Conservation (phyloP, 2,329 filamentous ascomycete species). For the Dothideomycetidae sp. region DNA sequence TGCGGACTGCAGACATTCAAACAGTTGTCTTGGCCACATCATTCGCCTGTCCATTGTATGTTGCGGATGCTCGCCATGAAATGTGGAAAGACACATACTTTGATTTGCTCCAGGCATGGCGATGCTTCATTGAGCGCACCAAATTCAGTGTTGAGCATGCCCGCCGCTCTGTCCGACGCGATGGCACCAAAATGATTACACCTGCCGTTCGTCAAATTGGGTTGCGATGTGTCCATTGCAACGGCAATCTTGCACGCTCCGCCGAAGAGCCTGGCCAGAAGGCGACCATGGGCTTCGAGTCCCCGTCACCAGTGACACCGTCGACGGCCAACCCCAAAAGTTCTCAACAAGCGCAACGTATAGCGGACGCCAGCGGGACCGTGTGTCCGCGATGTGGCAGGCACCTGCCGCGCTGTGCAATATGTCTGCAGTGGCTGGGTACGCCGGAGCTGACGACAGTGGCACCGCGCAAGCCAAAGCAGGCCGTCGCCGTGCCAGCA, state of each 20-base stretch:
- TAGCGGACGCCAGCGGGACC: constrained; percentile 28
- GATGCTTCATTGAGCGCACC: constrained; percentile 56
- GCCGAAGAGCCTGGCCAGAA: constrained; percentile 17
- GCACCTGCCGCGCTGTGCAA: constrained; percentile 47
- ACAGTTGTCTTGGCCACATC: constrained; percentile 63
- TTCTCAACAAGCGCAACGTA: constrained; percentile 14
- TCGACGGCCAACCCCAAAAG: constrained; percentile 2
- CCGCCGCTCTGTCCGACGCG: constrained; percentile 47
- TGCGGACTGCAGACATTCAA: constrained; percentile 64
- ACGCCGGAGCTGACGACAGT: constrained; percentile 38
- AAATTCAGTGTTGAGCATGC: constrained; percentile 68
- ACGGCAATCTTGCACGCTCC: constrained; percentile 38
- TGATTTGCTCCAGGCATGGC: constrained; percentile 55
- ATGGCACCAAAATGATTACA: constrained; percentile 48
- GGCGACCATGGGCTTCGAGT: constrained; percentile 10
- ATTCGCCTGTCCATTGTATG: constrained; percentile 59
- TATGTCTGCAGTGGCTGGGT: constrained; percentile 49
- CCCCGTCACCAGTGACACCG: constrained; percentile 10
- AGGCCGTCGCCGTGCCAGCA: background rate
- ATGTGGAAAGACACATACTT: constrained; percentile 67
- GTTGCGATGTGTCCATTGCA: constrained; percentile 64
- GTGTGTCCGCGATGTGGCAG: constrained; percentile 48
- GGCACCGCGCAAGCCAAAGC: no score
- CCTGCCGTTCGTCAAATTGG: constrained; percentile 55
- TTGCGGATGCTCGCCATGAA: constrained; percentile 60